phyloP scores from a whole-genome alignment of 2,329 filamentous ascomycete species.

The Colletotrichum chrysophilum region DNA sequence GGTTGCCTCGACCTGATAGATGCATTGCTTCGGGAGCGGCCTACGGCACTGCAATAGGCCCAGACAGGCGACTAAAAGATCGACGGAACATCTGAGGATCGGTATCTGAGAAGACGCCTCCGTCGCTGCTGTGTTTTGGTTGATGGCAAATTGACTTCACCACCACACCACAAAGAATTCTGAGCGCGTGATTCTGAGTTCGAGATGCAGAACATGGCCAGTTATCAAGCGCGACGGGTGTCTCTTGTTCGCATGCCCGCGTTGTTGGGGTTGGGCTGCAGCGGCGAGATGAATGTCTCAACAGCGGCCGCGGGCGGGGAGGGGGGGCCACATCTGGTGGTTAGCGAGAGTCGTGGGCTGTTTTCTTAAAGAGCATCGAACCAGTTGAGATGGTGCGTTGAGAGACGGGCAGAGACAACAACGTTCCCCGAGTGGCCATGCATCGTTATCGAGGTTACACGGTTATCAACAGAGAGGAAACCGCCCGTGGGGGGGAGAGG shows the following conservation, averaged over 20 bases:
- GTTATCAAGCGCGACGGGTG: background rate
- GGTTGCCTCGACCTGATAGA: background rate
- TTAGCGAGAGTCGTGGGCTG: background rate
- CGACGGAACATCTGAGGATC: background rate
- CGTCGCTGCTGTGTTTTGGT: background rate
- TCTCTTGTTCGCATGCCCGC: background rate
- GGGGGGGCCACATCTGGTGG: background rate
- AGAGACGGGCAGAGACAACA: background rate
- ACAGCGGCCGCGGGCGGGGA: background rate
- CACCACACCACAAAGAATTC: background rate
- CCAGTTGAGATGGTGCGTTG: background rate
- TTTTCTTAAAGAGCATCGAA: background rate
- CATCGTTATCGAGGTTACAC: background rate
- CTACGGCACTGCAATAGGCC: background rate
- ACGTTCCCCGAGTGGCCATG: background rate
- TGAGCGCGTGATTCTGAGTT: background rate
- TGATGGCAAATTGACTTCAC: background rate
- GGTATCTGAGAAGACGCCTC: background rate
- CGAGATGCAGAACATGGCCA: background rate
- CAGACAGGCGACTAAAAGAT: background rate
- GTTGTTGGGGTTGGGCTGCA: constrained; percentile 12
- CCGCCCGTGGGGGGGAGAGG: background rate
- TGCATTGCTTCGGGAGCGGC: background rate
- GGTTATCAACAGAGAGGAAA: background rate
- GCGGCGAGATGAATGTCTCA: constrained; percentile 14